Evolutionary conservation across 2,329 filamentous ascomycete species (phyloP).

Genomic region (Clarireedia hainanense): DNA sequence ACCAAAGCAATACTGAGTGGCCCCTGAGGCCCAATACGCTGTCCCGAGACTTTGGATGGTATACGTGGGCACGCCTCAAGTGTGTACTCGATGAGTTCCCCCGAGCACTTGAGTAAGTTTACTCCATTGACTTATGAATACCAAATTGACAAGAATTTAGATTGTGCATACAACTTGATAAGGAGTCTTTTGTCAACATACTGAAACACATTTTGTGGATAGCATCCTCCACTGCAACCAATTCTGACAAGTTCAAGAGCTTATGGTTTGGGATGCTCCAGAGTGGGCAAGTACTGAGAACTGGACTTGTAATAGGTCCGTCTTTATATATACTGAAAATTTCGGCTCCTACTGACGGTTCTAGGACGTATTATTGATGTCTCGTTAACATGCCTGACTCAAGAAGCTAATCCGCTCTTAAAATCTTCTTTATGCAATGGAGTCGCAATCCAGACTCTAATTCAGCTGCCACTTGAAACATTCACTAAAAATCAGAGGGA

Average conservation of each 20-base stretch:
- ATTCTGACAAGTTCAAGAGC: not conserved
- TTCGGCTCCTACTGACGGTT: conserved; percentile 2
- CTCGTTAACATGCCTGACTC: conserved; percentile 17
- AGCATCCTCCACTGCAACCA: conserved; percentile 14
- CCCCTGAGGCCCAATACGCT: conserved; percentile 8
- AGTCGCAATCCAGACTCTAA: conserved; percentile 22
- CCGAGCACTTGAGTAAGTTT: conserved; percentile 20
- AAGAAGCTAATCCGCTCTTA: conserved; percentile 16
- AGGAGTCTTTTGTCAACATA: conserved; percentile 12
- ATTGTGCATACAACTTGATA: conserved; percentile 14
- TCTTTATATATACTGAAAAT: not conserved
- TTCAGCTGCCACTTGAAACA: conserved; percentile 28
- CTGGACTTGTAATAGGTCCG: conserved; percentile 18
- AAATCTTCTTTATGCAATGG: conserved; percentile 15
- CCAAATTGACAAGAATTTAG: conserved; percentile 14
- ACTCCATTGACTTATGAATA: not conserved
- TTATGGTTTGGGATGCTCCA: not conserved
- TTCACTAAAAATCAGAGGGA: conserved; percentile 39
- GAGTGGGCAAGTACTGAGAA: conserved; percentile 5
- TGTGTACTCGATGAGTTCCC: conserved; percentile 25
- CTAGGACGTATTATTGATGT: conserved; percentile 25
- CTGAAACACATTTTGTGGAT: conserved; percentile 24
- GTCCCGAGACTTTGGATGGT: conserved; percentile 16
- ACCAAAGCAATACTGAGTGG: not conserved
- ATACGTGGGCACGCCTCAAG: conserved; percentile 16